Conservation (phyloP, 163 green algal species). For the Scenedesmus sp. region DNA sequence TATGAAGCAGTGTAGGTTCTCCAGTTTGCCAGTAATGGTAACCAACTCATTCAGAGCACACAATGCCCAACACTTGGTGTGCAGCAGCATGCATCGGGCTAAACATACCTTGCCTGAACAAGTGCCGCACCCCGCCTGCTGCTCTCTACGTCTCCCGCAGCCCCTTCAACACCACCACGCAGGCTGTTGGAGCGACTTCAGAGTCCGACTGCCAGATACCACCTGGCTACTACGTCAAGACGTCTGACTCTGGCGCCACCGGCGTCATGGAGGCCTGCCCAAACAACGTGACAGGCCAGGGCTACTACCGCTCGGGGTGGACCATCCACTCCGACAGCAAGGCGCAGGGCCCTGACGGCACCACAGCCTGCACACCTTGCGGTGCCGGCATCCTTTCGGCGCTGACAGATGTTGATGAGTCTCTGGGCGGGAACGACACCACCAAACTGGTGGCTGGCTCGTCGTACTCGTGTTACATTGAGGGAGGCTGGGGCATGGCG, state of each 20-base stretch:
- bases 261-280: background rate
- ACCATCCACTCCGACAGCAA: background rate
- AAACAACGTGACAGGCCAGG: background rate
- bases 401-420: slow-evolving; percentile 8
- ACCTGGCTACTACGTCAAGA: slow-evolving; percentile 23
- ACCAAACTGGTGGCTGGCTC: slow-evolving; percentile 12
- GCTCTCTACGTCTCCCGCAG: background rate
- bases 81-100: too few relatives aligned
- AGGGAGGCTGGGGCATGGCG: slow-evolving; percentile 33
- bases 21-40: too few relatives aligned
- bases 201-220: slow-evolving; percentile 30
- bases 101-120: too few relatives aligned
- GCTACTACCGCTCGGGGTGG: slow-evolving; percentile 22
- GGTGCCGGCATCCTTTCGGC: slow-evolving; percentile 21
- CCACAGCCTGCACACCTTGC: slow-evolving; percentile 12
- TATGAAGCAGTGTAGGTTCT: too few relatives aligned
- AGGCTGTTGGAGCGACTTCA: background rate
- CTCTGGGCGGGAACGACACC: background rate
- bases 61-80: too few relatives aligned
- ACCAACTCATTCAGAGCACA: too few relatives aligned
- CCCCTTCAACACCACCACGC: slow-evolving; percentile 20
- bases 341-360: background rate
- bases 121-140: too few relatives aligned
- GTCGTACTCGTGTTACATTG: slow-evolving; percentile 29
- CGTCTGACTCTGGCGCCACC: too few relatives aligned